phyloP scores from a whole-genome alignment of 2,329 filamentous ascomycete species.

The Claviceps digitariae region DNA sequence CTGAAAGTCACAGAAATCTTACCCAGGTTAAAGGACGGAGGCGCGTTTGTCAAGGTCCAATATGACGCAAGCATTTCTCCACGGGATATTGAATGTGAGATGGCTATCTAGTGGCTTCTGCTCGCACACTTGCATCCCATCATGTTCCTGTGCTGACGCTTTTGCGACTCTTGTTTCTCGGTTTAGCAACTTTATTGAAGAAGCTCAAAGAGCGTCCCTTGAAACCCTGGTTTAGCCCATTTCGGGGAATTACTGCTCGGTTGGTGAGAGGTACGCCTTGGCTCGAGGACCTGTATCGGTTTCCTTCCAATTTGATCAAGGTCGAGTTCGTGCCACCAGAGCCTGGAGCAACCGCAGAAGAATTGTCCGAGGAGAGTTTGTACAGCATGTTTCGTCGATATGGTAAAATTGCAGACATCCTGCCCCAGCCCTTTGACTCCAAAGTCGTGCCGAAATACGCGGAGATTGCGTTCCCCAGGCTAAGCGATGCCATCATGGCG shows the following conservation, averaged over 20 bases:
- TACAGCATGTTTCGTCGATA: conserved; percentile 82
- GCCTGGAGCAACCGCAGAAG: conserved; percentile 57
- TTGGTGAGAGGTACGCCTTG: conserved; percentile 77
- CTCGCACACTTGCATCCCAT: neutral
- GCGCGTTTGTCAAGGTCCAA: conserved; percentile 80
- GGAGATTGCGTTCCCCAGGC: conserved; percentile 58
- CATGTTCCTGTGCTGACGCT: neutral
- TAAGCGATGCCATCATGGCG: conserved; percentile 72
- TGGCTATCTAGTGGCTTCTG: neutral
- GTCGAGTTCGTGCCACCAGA: conserved; percentile 72
- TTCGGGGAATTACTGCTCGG: conserved; percentile 54
- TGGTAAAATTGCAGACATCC: conserved; percentile 80
- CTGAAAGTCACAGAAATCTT: conserved; percentile 70
- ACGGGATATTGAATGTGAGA: conserved; percentile 29
- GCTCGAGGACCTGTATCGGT: conserved; percentile 82
- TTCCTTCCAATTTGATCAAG: conserved; percentile 61
- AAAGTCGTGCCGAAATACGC: conserved; percentile 74
- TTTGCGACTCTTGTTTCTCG: neutral
- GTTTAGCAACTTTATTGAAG: conserved; percentile 38
- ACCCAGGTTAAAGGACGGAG: conserved; percentile 79
- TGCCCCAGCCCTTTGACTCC: conserved; percentile 69
- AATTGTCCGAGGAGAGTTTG: conserved; percentile 73
- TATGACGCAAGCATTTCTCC: conserved; percentile 27
- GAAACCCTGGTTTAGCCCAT: conserved; percentile 82
- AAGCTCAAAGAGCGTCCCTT: conserved; percentile 57